Evolutionary conservation across 345 rosid genomes (phyloP).

Genomic region (Boechera retrofracta): DNA sequence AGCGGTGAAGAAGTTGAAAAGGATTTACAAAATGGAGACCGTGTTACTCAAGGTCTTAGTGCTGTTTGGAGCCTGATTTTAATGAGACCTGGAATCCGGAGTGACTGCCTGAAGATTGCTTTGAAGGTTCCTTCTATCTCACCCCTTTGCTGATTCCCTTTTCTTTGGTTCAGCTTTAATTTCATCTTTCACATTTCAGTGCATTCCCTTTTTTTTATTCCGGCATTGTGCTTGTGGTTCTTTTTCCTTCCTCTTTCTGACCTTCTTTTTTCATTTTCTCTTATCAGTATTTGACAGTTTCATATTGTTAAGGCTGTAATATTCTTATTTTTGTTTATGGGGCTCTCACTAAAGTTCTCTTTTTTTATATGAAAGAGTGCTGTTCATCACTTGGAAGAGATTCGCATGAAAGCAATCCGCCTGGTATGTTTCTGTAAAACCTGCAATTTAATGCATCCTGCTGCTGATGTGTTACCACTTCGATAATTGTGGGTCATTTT

Average conservation of each 20-base stretch:
- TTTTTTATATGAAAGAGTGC: conserved; percentile 65
- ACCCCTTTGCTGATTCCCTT: conserved; percentile 27
- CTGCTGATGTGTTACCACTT: conserved; percentile 16
- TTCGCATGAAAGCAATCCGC: conserved; percentile 97
- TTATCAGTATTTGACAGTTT: conserved; percentile 1
- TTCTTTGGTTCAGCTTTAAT: conserved; percentile 17
- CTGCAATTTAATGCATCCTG: conserved; percentile 8
- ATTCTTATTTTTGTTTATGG: conserved; percentile 14
- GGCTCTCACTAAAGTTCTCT: conserved; percentile 10
- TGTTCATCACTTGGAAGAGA: conserved; percentile 92
- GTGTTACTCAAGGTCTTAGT: conserved; percentile 98
- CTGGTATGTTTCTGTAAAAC: conserved; percentile 61
- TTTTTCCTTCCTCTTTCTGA: conserved; percentile 13
- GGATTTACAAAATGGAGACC: conserved; percentile 81
- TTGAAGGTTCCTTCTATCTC: conserved; percentile 69
- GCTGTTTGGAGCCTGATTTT: conserved; percentile 88
- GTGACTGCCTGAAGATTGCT: conserved; percentile 86
- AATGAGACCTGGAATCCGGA: conserved; percentile 84
- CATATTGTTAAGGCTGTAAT: background rate
- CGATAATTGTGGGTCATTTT: conserved; percentile 35
- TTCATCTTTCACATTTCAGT: conserved; percentile 11
- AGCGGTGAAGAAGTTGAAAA: conserved; percentile 60
- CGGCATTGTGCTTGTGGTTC: conserved; percentile 28
- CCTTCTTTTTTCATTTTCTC: background rate
- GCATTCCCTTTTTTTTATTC: background rate